phyloP scores from a whole-genome alignment of 768 basidiomycete species.

The Tylopilus plumbeoviolaceoides region DNA sequence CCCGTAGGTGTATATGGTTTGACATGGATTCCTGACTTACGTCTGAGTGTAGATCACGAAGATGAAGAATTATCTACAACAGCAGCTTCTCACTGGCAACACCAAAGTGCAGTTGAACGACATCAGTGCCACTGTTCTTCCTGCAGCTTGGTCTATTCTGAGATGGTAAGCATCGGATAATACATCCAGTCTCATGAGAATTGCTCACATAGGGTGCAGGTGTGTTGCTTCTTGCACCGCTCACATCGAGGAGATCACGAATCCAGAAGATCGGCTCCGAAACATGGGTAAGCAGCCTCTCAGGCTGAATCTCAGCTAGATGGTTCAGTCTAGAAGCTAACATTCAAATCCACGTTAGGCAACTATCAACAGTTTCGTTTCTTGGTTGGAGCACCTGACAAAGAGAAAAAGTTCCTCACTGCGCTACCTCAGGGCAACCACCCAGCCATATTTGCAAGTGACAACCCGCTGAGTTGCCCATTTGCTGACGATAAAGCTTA shows the following conservation, averaged over 20 bases:
- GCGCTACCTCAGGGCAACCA: constrained; percentile 42
- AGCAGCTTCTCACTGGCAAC: constrained; percentile 48
- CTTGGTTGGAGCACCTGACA: constrained; percentile 66
- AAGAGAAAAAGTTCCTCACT: constrained; percentile 58
- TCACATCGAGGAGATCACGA: constrained; percentile 59
- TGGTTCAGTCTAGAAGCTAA: not conserved
- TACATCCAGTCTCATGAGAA: not conserved
- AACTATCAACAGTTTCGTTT: constrained; percentile 55
- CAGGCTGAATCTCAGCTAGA: not conserved
- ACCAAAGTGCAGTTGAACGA: constrained; percentile 52
- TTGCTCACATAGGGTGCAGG: constrained; percentile 33
- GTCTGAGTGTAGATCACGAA: constrained; percentile 39
- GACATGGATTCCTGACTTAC: not conserved
- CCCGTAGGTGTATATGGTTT: constrained; percentile 31
- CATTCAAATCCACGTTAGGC: not conserved
- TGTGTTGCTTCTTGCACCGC: constrained; percentile 72
- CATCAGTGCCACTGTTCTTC: constrained; percentile 43
- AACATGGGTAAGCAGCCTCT: constrained; percentile 41
- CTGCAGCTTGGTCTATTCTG: constrained; percentile 63
- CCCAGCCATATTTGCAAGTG: constrained; percentile 8
- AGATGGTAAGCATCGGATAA: constrained; percentile 45
- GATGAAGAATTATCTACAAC: constrained; percentile 55
- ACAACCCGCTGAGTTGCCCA: not conserved
- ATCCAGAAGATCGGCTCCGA: constrained; percentile 49
- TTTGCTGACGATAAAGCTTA: not conserved